Evolutionary conservation across 2,329 filamentous ascomycete genomes (phyloP), one percentile per base, ranked within the genome.

Genomic region (Pseudogymnoascus sp.): DNA sequence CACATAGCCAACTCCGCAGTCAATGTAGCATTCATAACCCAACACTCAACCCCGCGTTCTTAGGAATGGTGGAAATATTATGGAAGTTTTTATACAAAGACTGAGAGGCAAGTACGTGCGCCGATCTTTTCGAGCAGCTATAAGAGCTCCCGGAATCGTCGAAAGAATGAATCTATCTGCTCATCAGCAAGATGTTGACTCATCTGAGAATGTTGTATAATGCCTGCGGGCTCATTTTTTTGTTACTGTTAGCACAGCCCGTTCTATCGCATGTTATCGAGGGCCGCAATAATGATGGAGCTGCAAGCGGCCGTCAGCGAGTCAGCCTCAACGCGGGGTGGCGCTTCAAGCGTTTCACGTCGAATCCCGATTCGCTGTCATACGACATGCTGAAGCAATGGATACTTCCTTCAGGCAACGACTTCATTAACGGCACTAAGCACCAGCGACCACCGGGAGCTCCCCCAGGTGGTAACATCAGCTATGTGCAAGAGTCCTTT

Each of bases 331-430:
- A 74, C 59, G 64, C 63, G 3, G 71, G 64, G n/a, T 76, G 74
- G 74, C 67, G 68, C 6, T 76, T 76, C 61, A 65, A 65, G 33
- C 73, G 73, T 15, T 72, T 69, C 12, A 68, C 68, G 23, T 65
- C 63, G 2, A 74, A 73, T 59, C 69, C 73, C 0, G 75, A 77
- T 61, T 65, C 65, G 2, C 52, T 77, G 2, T 66, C 65, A n/a
- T 73, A 74, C 52, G 67, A 70, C 57, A 64, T 66, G 1, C 65
- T 77, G 10, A 76, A 75, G 63, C 65, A 68, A 13, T 77, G 74
- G 74, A 74, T 76, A 8, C 67, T 76, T 7, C 74, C 74, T 13
- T 71, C 69, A 2, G 74, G 67, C 2, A 77, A 77, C 63, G 66
- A 73, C 38, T 76, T 75, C 64, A 73, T 76, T 48, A 66, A 52